Base-by-base conservation (phyloP, 345 rosid genomes). In the Pugionium cornutum region DNA sequence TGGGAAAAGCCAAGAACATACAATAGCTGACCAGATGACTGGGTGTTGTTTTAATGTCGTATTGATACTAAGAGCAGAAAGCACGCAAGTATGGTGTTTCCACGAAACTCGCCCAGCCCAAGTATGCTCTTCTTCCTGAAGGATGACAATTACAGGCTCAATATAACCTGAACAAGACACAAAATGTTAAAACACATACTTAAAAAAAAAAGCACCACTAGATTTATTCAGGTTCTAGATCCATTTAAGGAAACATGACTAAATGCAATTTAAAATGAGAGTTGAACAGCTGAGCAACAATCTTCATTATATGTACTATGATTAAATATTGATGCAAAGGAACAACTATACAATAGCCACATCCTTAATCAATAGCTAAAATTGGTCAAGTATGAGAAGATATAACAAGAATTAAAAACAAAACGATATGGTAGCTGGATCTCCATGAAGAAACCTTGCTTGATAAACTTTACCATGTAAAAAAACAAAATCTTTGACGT, bases 11-110 rank as follows among this genome's bases (percentile, higher is more conserved):
- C 60, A 68, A 59, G 65, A 83, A 81, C 94, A 70, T 88, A 94
- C 99, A 80, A 57, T 64, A 64, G 89, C 86, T 73, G 99, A 90
- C 97, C 97, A 94, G 82, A 94, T 90, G 75, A 94, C 90, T 27
- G 99, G 96, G 67, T 92, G 96, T 76, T 88, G 97, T 84, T 90
- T 90, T 78, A 84, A 76, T 44, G 95, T 85, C 51, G 97, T 85
- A 77, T 90, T 94, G 75, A 94, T 90, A 77, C 97, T 94, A 74
- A 94, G 85, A 11, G 97, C 97, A 77, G 99, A 88, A 72, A 94
- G 78, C 88, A 75, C 81, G 85, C 97, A 86, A 65, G 99, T 90
- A 66, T 94, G 99, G 75, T 86, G 88, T 81, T 94, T 94, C 97
- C 95, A 94, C 46, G 89, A 66, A 64, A 85, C 69, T 64, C 96